Conservation (phyloP, 2,329 filamentous ascomycete species). For the Aureobasidium subglaciale region DNA sequence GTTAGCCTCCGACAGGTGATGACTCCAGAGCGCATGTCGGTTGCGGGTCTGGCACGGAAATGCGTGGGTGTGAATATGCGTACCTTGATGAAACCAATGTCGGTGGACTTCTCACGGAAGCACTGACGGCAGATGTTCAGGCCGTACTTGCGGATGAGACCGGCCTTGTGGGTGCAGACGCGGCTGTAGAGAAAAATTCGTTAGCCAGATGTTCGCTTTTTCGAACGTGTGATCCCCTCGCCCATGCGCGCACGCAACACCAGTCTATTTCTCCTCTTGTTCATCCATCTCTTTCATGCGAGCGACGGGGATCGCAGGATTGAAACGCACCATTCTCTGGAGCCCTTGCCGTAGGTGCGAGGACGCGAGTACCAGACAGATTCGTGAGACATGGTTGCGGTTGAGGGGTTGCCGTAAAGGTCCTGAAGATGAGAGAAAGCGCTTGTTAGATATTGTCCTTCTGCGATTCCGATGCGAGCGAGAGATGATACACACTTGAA, state of each 20-base stretch:
- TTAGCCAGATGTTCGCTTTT: slow-evolving; percentile 22
- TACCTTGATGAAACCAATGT: slow-evolving; percentile 66
- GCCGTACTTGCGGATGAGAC: slow-evolving; percentile 99
- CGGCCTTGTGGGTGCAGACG: slow-evolving; percentile 89
- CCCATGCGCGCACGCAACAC: background rate
- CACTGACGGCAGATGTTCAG: slow-evolving; percentile 73
- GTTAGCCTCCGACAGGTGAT: slow-evolving; percentile 14
- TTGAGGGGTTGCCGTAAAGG: slow-evolving; percentile 15
- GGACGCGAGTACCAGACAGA: slow-evolving; percentile 99
- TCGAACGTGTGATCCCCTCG: background rate
- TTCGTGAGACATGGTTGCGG: slow-evolving; percentile 76
- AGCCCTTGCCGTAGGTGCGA: slow-evolving; percentile 94
- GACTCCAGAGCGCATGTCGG: slow-evolving; percentile 13
- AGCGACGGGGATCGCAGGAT: background rate
- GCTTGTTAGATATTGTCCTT: slow-evolving; percentile 6
- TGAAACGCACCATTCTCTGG: slow-evolving; percentile 75
- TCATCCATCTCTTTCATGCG: background rate
- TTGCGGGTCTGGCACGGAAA: slow-evolving; percentile 11
- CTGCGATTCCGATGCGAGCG: background rate
- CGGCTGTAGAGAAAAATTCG: slow-evolving; percentile 46
- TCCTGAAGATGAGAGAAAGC: slow-evolving; percentile 10
- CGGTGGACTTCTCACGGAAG: slow-evolving; percentile 61
- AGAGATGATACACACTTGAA: slow-evolving; percentile 14
- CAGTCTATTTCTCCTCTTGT: background rate
- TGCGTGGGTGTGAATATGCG: background rate